Percentiles rank a stretch among this genome's conserved stretches.
Evolutionary conservation across 352 stramenopile species (phyloP).

Genomic region (Peronosclerospora sorghi): DNA sequence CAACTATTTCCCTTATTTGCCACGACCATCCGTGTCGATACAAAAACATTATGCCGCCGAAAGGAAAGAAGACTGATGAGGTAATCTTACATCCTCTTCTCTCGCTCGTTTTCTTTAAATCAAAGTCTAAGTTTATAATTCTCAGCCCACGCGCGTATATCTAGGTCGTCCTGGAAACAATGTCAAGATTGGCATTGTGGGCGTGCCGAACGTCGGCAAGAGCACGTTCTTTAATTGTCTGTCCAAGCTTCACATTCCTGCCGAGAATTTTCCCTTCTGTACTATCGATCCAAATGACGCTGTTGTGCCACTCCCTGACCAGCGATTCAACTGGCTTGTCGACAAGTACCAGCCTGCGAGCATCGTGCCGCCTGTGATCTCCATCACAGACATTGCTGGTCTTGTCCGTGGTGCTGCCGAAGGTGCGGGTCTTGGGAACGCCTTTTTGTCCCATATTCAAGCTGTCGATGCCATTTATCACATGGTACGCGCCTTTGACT

Average conservation of each 20-base stretch:
- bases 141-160: constrained; percentile 51
- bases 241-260: constrained; percentile 87
- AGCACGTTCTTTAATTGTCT: constrained; percentile 99
- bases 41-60: constrained; percentile 46
- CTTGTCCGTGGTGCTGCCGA: constrained; percentile 96
- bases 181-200: constrained; percentile 98
- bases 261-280: constrained; percentile 94
- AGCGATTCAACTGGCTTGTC: constrained; percentile 98
- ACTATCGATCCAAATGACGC: constrained; percentile 99
- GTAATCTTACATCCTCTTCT: constrained; percentile 11
- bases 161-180: constrained; percentile 85
- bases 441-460: constrained; percentile 99
- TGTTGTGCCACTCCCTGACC: constrained; percentile 92
- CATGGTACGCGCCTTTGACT: constrained; percentile 97
- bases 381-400: constrained; percentile 99
- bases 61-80: constrained; percentile 74
- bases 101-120: not conserved
- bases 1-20: too few relatives aligned
- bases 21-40: too few relatives aligned
- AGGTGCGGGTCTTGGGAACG: constrained; percentile 97
- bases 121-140: not conserved
- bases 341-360: constrained; percentile 91
- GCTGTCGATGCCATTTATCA: constrained; percentile 98
- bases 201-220: constrained; percentile 99
- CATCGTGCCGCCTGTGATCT: constrained; percentile 94